phyloP scores from a whole-genome alignment of 2,329 filamentous ascomycete species.

The Dendrostoma leiphaemia region DNA sequence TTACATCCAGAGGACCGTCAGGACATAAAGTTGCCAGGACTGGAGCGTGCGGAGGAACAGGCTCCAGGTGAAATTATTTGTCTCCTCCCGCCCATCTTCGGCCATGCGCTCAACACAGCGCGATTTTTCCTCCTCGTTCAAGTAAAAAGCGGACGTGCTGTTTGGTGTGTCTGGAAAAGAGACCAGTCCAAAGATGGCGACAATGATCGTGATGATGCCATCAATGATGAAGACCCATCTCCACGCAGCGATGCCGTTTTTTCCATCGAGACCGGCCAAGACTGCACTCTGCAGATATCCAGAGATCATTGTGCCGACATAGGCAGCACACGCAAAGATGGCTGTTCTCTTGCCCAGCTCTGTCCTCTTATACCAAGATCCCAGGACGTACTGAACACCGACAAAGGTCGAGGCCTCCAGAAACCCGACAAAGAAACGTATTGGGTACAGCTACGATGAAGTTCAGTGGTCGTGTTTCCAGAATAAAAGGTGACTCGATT shows the following conservation, averaged over 20 bases:
- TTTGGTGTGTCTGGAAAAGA: conserved; percentile 46
- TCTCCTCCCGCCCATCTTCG: conserved; percentile 26
- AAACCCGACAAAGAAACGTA: conserved; percentile 44
- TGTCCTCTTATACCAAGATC: conserved; percentile 58
- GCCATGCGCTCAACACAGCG: conserved; percentile 37
- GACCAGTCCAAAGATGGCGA: conserved; percentile 49
- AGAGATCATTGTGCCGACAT: conserved; percentile 59
- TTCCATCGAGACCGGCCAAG: conserved; percentile 37
- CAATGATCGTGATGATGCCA: conserved; percentile 49
- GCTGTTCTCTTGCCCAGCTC: conserved; percentile 61
- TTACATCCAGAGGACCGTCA: conserved; percentile 28
- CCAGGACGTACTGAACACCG: conserved; percentile 47
- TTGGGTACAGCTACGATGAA: conserved; percentile 26
- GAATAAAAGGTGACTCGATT: fast-evolving
- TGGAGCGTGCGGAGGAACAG: conserved; percentile 22
- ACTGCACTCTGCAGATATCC: conserved; percentile 53
- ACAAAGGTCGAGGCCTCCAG: conserved; percentile 48
- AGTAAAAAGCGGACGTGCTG: conserved; percentile 34
- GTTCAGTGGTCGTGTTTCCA: background rate
- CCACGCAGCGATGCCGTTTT: conserved; percentile 48
- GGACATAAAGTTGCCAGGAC: conserved; percentile 27
- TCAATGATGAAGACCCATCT: conserved; percentile 48
- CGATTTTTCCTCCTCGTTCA: conserved; percentile 31
- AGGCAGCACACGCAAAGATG: conserved; percentile 58
- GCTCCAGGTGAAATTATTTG: conserved; percentile 23